phyloP scores from a whole-genome alignment of 2,329 filamentous ascomycete genomes.

The Penicillium sclerotiorum region DNA sequence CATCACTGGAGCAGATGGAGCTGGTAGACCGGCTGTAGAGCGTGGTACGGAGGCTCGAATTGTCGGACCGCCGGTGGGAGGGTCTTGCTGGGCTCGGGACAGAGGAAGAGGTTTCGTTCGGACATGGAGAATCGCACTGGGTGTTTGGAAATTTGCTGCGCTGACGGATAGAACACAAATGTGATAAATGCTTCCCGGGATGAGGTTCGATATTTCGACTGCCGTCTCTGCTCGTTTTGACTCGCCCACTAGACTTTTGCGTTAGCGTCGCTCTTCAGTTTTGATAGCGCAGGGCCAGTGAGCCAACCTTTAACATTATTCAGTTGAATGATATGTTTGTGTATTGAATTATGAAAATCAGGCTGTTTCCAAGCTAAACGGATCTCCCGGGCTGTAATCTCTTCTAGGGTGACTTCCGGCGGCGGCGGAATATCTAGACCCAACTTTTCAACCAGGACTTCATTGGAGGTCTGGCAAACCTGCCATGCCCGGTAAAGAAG shows the following conservation, averaged over 20 bases:
- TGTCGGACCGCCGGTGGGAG: slow-evolving; percentile 37
- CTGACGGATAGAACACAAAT: slow-evolving; percentile 91
- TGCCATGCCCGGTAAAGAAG: slow-evolving; percentile 82
- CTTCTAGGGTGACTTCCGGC: slow-evolving; percentile 86
- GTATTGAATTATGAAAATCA: slow-evolving; percentile 66
- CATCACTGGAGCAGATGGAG: slow-evolving; percentile 64
- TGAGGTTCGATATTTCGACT: slow-evolving; percentile 87
- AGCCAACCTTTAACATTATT: slow-evolving; percentile 80
- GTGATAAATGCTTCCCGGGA: slow-evolving; percentile 87
- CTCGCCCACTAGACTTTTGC: slow-evolving; percentile 70
- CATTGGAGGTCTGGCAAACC: slow-evolving; percentile 86
- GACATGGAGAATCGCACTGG: slow-evolving; percentile 81
- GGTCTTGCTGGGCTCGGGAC: slow-evolving; percentile 40
- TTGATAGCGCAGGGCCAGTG: no score
- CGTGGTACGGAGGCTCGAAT: slow-evolving; percentile 58
- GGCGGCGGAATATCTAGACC: slow-evolving; percentile 91
- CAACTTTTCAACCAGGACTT: slow-evolving; percentile 85
- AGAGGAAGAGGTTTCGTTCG: slow-evolving; percentile 65
- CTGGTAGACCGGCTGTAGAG: slow-evolving; percentile 57
- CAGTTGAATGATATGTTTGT: slow-evolving; percentile 88
- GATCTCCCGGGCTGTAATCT: slow-evolving; percentile 83
- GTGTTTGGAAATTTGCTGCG: slow-evolving; percentile 87
- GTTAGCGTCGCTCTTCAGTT: slow-evolving; percentile 13
- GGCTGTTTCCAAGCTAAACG: slow-evolving; percentile 89
- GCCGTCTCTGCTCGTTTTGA: slow-evolving; percentile 78